Base-by-base conservation (phyloP, 163 green algal genomes). In the Trebouxia gelatinosa region DNA sequence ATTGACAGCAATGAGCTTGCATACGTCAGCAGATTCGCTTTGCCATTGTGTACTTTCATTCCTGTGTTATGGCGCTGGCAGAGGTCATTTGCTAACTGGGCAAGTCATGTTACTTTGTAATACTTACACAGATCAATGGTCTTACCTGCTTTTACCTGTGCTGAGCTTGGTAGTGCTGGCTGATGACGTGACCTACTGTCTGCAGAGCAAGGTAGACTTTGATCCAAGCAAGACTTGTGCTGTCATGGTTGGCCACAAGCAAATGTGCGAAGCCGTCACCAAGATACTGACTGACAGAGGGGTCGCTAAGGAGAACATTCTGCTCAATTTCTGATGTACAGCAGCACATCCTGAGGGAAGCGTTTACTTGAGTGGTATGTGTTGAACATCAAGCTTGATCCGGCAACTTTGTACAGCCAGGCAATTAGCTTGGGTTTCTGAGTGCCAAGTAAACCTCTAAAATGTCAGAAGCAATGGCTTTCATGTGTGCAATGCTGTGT, bases 241-340 rank as follows among this genome's bases (percentile, higher is more conserved):
- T 11, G 82, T 97, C 65, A 83, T 98, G 77, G 96, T 90, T 72
- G 94, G 94, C 6, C 93, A 97, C 43, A 95, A 96, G 78, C 91
- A 92, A 50, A 97, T 98, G 94, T 88, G 81, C 48, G 83, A 90
- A 50, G 85, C 85, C 0, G 67, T 97, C 3, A 96, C 85, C 1
- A 84, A 87, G 51, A 51, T 91, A 39, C 78, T 97, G 5, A 78
- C 77, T 3, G 75, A 74, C 17, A 78, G 83, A 51, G 92, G 92
- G 9, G 92, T 97, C 28, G 40, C 77, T 37, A 81, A 81, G 37
- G 90, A 92, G 29, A 78, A 82, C 17, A 91, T 94, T 65, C 74
- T 97, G 77, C 75, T 91, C 34, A 97, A 97, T 79, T 95, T 94
- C 79, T 97, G 77, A 46, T 68, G 16, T 16, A 58, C 16, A 19